Percentiles rank a stretch among this genome's conserved stretches.
phyloP scores from a whole-genome alignment of 257 asterid genomes.

The Anisodus tanguticus region DNA sequence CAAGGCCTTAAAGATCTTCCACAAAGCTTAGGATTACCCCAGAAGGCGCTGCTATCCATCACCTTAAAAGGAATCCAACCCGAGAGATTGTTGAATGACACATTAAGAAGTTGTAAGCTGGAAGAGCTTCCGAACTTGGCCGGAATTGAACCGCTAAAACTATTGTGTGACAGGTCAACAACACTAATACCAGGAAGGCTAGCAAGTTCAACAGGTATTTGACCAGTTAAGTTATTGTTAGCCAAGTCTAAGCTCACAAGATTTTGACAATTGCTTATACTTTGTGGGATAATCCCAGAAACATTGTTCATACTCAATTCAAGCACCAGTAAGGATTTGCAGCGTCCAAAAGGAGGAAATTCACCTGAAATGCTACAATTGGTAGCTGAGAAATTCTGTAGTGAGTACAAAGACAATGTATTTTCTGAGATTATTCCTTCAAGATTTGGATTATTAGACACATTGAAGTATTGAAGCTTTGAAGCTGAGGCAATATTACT shows the following conservation, averaged over 20 bases:
- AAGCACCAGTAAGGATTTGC: constrained; percentile 62
- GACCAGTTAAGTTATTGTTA: constrained; percentile 68
- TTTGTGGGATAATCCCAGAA: constrained; percentile 67
- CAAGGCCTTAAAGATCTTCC: constrained; percentile 71
- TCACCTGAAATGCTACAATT: constrained; percentile 74
- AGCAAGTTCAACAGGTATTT: constrained; percentile 65
- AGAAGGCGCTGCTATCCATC: constrained; percentile 76
- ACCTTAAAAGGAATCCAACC: constrained; percentile 72
- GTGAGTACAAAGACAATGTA: constrained; percentile 61
- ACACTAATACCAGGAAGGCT: constrained; percentile 54
- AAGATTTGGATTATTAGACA: constrained; percentile 75
- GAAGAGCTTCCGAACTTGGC: constrained; percentile 52
- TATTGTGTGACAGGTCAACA: constrained; percentile 68
- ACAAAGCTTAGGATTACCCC: constrained; percentile 84
- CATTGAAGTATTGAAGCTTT: constrained; percentile 66
- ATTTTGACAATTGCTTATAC: constrained; percentile 62
- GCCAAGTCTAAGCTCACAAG: constrained; percentile 70
- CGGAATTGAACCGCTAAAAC: constrained; percentile 68
- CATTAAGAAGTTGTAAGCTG: constrained; percentile 64
- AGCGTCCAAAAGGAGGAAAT: constrained; percentile 66
- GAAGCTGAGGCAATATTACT: constrained; percentile 53
- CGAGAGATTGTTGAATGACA: constrained; percentile 81
- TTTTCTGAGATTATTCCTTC: constrained; percentile 68
- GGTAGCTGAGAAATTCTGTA: constrained; percentile 77
- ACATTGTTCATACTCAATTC: constrained; percentile 75